Evolutionary conservation across 1,139 yeast species (phyloP).

Genomic region (Lodderomyces jiufengensis): DNA sequence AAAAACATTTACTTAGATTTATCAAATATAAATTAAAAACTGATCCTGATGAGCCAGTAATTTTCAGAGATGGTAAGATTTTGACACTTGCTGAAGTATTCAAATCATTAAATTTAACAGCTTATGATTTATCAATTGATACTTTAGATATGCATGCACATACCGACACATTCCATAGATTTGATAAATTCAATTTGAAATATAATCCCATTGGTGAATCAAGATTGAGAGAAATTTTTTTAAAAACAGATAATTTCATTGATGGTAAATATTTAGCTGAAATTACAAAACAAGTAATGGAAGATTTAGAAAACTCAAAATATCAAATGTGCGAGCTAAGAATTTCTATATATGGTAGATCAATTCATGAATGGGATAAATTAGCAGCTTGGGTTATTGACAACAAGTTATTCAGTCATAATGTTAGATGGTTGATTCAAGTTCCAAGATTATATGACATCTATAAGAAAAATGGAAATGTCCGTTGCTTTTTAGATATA

Average conservation of each 20-base stretch:
- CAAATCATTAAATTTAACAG: conserved; percentile 82
- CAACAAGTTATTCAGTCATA: conserved; percentile 85
- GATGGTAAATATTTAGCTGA: conserved; percentile 89
- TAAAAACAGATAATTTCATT: conserved; percentile 92
- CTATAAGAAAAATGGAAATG: conserved; percentile 74
- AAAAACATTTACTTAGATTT: conserved; percentile 89
- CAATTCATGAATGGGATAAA: conserved; percentile 90
- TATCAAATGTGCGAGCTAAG: conserved; percentile 97
- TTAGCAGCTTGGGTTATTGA: conserved; percentile 94
- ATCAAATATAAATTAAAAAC: conserved; percentile 78
- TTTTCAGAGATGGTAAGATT: conserved; percentile 89
- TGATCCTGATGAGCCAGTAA: conserved; percentile 79
- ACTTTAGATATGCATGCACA: conserved; percentile 99
- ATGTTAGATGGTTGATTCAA: conserved; percentile 95
- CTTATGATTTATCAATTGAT: conserved; percentile 92
- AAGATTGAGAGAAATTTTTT: conserved; percentile 88
- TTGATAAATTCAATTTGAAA: conserved; percentile 94
- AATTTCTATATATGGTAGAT: conserved; percentile 90
- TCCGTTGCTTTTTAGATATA: conserved; percentile 70
- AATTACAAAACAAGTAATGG: conserved; percentile 86
- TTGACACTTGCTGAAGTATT: conserved; percentile 85
- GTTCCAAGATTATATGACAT: conserved; percentile 91
- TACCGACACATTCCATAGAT: conserved; percentile 94
- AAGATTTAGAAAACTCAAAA: conserved; percentile 89
- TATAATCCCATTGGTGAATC: conserved; percentile 99